Percentiles rank a stretch among this genome's conserved stretches.
These are phyloP conservation scores for Ecytonucleospora hepatopenaei DNA, from an alignment of 371 early-diverging fungal species.

Conservation along the genomic window DNA sequence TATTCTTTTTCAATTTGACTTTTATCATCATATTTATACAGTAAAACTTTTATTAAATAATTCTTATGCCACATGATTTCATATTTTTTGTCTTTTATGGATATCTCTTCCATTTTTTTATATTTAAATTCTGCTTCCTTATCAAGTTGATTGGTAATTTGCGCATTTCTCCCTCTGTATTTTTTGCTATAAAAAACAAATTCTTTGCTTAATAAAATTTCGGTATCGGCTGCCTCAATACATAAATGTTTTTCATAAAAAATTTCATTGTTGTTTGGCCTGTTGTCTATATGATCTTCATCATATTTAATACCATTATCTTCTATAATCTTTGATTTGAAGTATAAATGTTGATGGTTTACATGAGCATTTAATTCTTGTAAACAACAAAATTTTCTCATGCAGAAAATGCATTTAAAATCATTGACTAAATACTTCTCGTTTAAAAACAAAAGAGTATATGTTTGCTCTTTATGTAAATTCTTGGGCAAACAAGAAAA, in stretches of 20 bases:
- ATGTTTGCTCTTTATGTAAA: too few relatives aligned
- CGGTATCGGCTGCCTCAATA: too few relatives aligned
- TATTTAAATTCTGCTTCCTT: background rate
- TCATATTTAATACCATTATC: background rate
- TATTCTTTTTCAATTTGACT: slow-evolving; percentile 1
- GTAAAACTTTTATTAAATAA: background rate
- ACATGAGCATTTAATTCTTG: background rate
- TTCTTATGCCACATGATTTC: background rate
- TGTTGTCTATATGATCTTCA: too few relatives aligned
- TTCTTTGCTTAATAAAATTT: background rate
- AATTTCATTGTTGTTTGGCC: too few relatives aligned
- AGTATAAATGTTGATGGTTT: slow-evolving; percentile 4
- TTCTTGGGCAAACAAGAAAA: too few relatives aligned
- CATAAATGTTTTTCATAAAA: too few relatives aligned
- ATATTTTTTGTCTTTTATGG: background rate
- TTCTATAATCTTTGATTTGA: background rate
- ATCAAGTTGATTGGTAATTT: background rate
- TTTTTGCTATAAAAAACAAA: background rate
- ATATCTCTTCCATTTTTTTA: background rate
- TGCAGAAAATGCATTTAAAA: slow-evolving; percentile 2
- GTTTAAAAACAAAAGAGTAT: too few relatives aligned
- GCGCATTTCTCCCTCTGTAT: background rate
- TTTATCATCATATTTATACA: background rate
- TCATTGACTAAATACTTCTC: too few relatives aligned
- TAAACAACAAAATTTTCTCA: background rate